Evolutionary conservation across 768 basidiomycete species (phyloP), one percentile per base, ranked within the genome.

Genomic region (Lactifluus piperatus): DNA sequence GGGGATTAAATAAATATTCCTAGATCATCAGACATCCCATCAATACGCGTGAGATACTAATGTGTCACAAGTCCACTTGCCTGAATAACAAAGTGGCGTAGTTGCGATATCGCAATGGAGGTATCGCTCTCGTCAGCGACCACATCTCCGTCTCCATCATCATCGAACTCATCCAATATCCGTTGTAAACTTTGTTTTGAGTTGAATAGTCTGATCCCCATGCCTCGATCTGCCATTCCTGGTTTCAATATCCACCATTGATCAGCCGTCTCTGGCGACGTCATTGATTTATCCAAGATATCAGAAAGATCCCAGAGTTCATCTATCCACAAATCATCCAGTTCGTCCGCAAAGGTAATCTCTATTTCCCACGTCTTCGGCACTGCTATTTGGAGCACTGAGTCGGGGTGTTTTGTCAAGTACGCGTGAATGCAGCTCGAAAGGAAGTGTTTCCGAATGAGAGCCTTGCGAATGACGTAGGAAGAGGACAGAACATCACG

Each of bases 161-260:
- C 72, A 62, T 95, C 94, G 64, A 97, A 97, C 22, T 81, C 80
- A 62, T 85, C 78, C 61, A 97, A 91, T 26, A 97, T 94, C 5
- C 70, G 66, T 57, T 81, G 79, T 58, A 99, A 76, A 32, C 81
- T 75, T 13, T 81, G 81, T 71, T 87, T 87, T 55, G 79, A 85
- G 53, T 86, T 82, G 72, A 99, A 97, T 48, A 99, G 73, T 46
- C 94, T 75, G 63, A 99, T 94, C 2, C 95, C 97, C 79, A 92
- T 91, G 13, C 94, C 97, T 51, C 92, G 81, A 74, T 98, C 94
- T 1, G 94, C 87, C 90, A 99, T 95, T 18, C 93, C 91, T 47
- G 97, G 94, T 74, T 99, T 99, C 52, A 99, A 73, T 61, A 99
- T 95, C 81, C 86, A 98, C 95, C 95, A 97, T 51, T 65, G 75